These are phyloP conservation scores for Malassezia obtusa DNA, from an alignment of 1,284 basidiomycete species.

Conservation along the genomic window DNA sequence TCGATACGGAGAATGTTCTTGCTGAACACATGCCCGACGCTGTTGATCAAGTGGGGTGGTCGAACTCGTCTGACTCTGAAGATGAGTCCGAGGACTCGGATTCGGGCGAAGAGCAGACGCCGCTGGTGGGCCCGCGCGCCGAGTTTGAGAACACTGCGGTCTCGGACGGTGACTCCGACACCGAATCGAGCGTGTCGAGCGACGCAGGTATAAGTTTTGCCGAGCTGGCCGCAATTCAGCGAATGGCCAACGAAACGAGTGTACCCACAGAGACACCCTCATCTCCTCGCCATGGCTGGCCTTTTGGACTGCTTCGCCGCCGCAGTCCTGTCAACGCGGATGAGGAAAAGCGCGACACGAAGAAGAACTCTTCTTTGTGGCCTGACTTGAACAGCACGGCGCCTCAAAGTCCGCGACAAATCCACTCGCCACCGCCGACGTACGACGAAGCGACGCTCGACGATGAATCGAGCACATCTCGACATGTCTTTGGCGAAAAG, in stretches of 20 bases:
- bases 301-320: neutral
- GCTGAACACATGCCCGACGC: slow-evolving; percentile 12
- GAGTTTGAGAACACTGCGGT: slow-evolving; percentile 22
- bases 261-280: neutral
- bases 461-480: slow-evolving; percentile 1
- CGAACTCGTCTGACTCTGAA: slow-evolving; percentile 5
- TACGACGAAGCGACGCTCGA: slow-evolving; percentile 17
- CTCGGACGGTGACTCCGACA: slow-evolving; percentile 3
- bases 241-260: neutral
- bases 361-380: no score
- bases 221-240: slow-evolving; percentile 4
- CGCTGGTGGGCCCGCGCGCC: slow-evolving; percentile 12
- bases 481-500: slow-evolving; percentile 15
- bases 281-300: neutral
- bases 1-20: slow-evolving; percentile 50
- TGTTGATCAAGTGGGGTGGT: neutral
- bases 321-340: neutral
- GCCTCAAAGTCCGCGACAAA: neutral
- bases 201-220: slow-evolving; percentile 19
- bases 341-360: neutral
- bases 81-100: neutral
- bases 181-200: slow-evolving; percentile 5
- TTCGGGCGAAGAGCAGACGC: neutral
- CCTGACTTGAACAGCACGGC: no score
- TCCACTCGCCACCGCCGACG: slow-evolving; percentile 13